phyloP scores from a whole-genome alignment of 1,139 yeast genomes.

The Yamadazyma mexicana region DNA sequence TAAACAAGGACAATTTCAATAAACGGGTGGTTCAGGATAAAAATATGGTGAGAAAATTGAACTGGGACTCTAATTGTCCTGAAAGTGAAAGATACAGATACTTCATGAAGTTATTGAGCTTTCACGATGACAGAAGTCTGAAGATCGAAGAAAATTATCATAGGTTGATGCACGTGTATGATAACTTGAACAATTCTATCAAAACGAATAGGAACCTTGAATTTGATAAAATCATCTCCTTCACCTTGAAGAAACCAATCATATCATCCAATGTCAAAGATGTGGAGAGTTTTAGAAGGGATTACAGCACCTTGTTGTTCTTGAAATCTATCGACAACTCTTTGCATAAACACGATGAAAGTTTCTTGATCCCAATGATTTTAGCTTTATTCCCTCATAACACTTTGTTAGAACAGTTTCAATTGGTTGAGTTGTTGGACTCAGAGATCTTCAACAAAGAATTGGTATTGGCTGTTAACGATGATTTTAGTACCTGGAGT shows the following conservation, averaged over 20 bases:
- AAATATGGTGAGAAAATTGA: conserved; percentile 31
- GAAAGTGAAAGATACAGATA: conserved; percentile 27
- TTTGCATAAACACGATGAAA: conserved; percentile 40
- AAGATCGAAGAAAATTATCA: conserved; percentile 17
- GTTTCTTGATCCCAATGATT: conserved; percentile 39
- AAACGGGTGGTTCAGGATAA: conserved; percentile 31
- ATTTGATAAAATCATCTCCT: conserved; percentile 28
- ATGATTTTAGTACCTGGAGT: conserved; percentile 30
- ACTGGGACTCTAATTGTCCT: conserved; percentile 43
- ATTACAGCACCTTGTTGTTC: conserved; percentile 34
- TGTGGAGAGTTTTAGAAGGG: conserved; percentile 20
- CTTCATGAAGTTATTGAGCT: conserved; percentile 25
- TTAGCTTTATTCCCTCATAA: conserved; percentile 30
- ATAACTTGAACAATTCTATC: conserved; percentile 28
- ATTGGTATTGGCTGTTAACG: conserved; percentile 26
- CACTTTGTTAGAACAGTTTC: conserved; percentile 27
- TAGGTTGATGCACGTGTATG: conserved; percentile 22
- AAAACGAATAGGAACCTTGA: conserved; percentile 34
- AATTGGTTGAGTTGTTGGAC: conserved; percentile 35
- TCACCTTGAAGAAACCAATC: conserved; percentile 31
- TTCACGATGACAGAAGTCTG: conserved; percentile 4
- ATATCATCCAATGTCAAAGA: conserved; percentile 15
- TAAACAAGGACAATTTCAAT: conserved; percentile 22
- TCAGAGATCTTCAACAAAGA: conserved; percentile 32
- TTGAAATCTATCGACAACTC: conserved; percentile 41